A percentile compares a stretch with the other conserved stretches of the same genome.
These are phyloP conservation scores for Cladophialophora chaetospira DNA, from an alignment of 2,329 filamentous ascomycete genomes.

Conservation along the genomic window DNA sequence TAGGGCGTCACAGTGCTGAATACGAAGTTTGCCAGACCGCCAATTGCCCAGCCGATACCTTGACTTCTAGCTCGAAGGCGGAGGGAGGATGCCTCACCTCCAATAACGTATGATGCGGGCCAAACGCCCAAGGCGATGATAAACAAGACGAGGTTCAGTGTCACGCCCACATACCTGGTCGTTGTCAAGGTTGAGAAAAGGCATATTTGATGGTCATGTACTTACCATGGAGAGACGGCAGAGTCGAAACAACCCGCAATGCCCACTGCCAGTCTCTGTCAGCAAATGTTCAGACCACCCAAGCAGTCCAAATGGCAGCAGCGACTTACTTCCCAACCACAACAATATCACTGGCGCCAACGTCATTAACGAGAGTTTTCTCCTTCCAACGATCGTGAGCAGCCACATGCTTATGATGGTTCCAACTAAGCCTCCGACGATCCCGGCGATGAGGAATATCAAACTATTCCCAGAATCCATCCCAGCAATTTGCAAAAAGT, in stretches of 20 bases:
- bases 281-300: not conserved
- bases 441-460: slow-evolving; percentile 51
- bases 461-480: slow-evolving; percentile 38
- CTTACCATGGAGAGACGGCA: slow-evolving; percentile 44
- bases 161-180: slow-evolving; percentile 44
- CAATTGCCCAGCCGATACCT: slow-evolving; percentile 46
- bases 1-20: slow-evolving; percentile 54
- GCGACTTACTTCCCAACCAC: slow-evolving; percentile 41
- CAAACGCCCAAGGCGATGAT: slow-evolving; percentile 39
- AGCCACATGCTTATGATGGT: slow-evolving; percentile 51
- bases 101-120: slow-evolving; percentile 43
- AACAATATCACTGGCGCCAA: slow-evolving; percentile 39
- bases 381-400: slow-evolving; percentile 44
- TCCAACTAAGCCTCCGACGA: slow-evolving; percentile 48
- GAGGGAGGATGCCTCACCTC: slow-evolving; percentile 40
- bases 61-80: slow-evolving; percentile 43
- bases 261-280: slow-evolving; percentile 38
- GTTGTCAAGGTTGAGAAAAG: not conserved
- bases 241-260: slow-evolving; percentile 50
- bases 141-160: slow-evolving; percentile 50
- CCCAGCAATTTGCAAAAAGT: slow-evolving; percentile 42
- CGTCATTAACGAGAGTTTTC: slow-evolving; percentile 42
- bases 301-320: not conserved
- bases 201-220: not conserved
- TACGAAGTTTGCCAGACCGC: slow-evolving; percentile 44